Base-by-base conservation (phyloP, 345 rosid genomes). In the Rhodamnia argentea region DNA sequence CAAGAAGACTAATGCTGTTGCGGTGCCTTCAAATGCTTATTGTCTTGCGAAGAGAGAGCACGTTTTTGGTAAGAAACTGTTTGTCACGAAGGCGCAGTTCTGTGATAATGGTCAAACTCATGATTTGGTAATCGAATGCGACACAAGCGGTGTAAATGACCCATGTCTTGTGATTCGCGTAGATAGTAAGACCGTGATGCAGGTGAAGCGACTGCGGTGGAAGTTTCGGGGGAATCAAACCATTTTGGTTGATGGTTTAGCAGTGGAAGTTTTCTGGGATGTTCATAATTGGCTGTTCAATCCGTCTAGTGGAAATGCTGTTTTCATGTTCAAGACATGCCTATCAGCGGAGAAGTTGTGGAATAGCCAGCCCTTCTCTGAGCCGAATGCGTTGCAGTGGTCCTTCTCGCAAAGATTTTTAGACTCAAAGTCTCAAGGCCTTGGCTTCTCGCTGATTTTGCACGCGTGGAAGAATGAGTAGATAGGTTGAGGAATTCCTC, bases 401-500 rank as follows among this genome's bases (percentile, higher is more conserved):
- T 92, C 95, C 37, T 95, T 89, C 89, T 93, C 98, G 3, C 96
- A 91, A 91, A 91, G 96, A 87, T 91, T 91, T 51, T 86, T 91
- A 10, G 96, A 94, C 86, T 91, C 95, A 32, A 93, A 91, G 86
- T 87, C 93, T 37, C 96, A 92, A 85, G 90, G 90, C 92, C 93
- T 90, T 56, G 98, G 95, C 81, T 97, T 95, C 91, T 92, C 98
- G 13, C 89, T 97, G 91, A 88, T 93, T 88, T 91, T 97, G 92
- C 90, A 95, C 87, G 98, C 98, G 85, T 96, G 99, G 98, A 97
- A 94, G 96, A 95, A 90, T 85, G 99, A 97, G 88, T 90, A 87
- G 64, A 88, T 90, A 86, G 85, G 70, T 82, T 85, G 83, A 2
- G 89, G 87, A 86, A 86, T 83, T 88, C 85, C 89, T 89, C 82